Percentiles rank a stretch among this genome's conserved stretches.
These are phyloP conservation scores for Fusarium irregulare DNA, from an alignment of 2,329 filamentous ascomycete species.

Conservation along the genomic window DNA sequence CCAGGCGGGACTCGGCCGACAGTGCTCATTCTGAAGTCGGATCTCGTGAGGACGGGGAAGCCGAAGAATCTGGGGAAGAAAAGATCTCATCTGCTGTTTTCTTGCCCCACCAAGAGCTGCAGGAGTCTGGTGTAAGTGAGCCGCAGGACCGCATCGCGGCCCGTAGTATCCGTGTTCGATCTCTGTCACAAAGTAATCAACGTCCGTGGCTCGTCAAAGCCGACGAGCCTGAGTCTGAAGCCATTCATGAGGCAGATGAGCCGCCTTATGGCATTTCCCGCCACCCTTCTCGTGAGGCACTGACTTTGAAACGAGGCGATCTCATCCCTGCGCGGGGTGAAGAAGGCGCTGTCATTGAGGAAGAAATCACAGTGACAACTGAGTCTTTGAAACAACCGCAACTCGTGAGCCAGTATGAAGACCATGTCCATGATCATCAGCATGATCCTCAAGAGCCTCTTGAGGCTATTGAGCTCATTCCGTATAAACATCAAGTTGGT, in stretches of 20 bases:
- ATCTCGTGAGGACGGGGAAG: conserved; percentile 49
- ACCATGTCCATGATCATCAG: conserved; percentile 64
- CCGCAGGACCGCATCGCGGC: conserved; percentile 52
- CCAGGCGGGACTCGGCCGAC: conserved; percentile 54
- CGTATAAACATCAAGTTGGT: conserved; percentile 96
- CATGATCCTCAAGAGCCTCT: conserved; percentile 70
- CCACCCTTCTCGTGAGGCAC: conserved; percentile 47
- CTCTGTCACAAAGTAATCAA: conserved; percentile 52
- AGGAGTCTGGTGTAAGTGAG: conserved; percentile 48
- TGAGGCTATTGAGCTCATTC: conserved; percentile 94
- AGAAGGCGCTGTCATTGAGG: conserved; percentile 54
- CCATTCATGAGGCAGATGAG: conserved; percentile 39
- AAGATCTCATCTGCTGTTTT: conserved; percentile 90
- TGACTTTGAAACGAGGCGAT: conserved; percentile 47
- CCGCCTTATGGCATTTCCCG: conserved; percentile 42
- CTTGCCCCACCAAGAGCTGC: conserved; percentile 76
- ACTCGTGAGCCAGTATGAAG: conserved; percentile 57
- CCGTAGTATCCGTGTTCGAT: conserved; percentile 62
- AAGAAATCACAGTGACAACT: conserved; percentile 56
- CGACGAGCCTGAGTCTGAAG: conserved; percentile 59
- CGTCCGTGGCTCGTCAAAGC: conserved; percentile 70
- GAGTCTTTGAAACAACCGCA: conserved; percentile 50
- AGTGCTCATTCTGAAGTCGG: conserved; percentile 52
- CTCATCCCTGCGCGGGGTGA: conserved; percentile 51
- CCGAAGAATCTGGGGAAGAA: conserved; percentile 77